Evolutionary conservation across 2,329 filamentous ascomycete genomes (phyloP).

Genomic region (Falciphora oryzae): DNA sequence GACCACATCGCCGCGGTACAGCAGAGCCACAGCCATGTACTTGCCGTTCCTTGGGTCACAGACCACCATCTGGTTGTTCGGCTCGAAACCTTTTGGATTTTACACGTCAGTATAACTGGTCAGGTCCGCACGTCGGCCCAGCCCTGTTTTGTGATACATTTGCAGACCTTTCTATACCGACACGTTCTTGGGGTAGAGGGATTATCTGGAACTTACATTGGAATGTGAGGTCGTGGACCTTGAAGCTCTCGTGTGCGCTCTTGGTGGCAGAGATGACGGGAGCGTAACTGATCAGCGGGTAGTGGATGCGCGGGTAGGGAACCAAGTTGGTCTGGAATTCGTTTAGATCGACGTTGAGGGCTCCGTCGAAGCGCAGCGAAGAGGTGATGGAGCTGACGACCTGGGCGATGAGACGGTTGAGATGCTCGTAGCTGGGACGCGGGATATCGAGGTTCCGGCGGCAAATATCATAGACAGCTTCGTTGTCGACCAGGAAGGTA

Average conservation of each 20-base stretch:
- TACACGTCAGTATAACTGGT: not conserved
- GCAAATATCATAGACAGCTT: conserved; percentile 99
- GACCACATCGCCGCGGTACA: conserved; percentile 98
- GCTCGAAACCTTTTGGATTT: conserved; percentile 64
- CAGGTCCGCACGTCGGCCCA: not conserved
- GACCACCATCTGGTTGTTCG: conserved; percentile 99
- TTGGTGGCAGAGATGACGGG: conserved; percentile 93
- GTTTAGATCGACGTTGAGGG: conserved; percentile 98
- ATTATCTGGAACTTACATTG: conserved; percentile 53
- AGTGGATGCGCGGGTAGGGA: conserved; percentile 97
- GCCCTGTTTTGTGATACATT: not conserved
- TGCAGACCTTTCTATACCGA: not conserved
- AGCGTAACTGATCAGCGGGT: conserved; percentile 94
- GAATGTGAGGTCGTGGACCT: conserved; percentile 96
- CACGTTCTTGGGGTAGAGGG: not conserved
- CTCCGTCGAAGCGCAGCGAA: conserved; percentile 96
- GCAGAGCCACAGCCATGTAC: conserved; percentile 98
- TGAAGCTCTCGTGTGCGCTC: conserved; percentile 96
- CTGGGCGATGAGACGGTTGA: conserved; percentile 98
- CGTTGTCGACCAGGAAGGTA: conserved; percentile 99
- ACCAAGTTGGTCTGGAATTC: conserved; percentile 99
- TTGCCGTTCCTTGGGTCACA: conserved; percentile 98
- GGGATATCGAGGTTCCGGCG: conserved; percentile 94
- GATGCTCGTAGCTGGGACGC: conserved; percentile 96
- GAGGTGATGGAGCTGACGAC: conserved; percentile 98